Evolutionary conservation across 768 basidiomycete genomes (phyloP).

Genomic region (Coprinellus micaceus): DNA sequence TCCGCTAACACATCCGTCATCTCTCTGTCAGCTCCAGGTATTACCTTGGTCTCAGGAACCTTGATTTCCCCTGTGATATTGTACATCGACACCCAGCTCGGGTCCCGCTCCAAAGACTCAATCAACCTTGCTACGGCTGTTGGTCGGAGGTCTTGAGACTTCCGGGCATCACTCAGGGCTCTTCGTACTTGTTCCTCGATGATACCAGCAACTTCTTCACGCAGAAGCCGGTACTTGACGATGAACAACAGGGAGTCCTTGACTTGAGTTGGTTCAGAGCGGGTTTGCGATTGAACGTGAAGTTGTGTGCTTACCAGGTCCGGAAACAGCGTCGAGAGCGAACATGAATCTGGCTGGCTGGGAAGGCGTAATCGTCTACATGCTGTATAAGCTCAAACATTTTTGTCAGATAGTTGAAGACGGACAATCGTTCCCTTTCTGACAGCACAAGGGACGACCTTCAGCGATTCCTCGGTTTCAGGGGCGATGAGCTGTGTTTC

Average conservation of each 20-base stretch:
- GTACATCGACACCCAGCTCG: constrained; percentile 68
- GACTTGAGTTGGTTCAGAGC: constrained; percentile 37
- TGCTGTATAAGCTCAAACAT: background rate
- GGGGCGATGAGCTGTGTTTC: constrained; percentile 53
- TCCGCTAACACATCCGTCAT: constrained; percentile 16
- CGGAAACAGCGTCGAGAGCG: constrained; percentile 60
- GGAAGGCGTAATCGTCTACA: constrained; percentile 69
- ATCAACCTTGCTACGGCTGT: constrained; percentile 47
- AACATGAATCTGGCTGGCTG: constrained; percentile 81
- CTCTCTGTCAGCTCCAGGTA: constrained; percentile 29
- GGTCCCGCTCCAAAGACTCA: constrained; percentile 57
- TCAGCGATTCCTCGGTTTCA: constrained; percentile 44
- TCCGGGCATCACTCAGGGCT: constrained; percentile 34
- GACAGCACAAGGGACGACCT: constrained; percentile 39
- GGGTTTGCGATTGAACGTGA: too few species aligned
- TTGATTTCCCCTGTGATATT: constrained; percentile 65
- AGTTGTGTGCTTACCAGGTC: constrained; percentile 64
- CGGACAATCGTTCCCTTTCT: constrained; percentile 31
- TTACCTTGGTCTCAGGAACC: constrained; percentile 39
- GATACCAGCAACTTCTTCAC: constrained; percentile 73
- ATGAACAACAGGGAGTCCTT: constrained; percentile 58
- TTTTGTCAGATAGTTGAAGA: constrained; percentile 9
- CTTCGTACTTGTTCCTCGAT: constrained; percentile 48
- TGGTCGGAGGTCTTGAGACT: constrained; percentile 35
- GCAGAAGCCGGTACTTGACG: constrained; percentile 75